A percentile compares a stretch with the other conserved stretches of the same genome.
Conservation (phyloP, 257 asterid genomes). For the Solanum sejunctum region DNA sequence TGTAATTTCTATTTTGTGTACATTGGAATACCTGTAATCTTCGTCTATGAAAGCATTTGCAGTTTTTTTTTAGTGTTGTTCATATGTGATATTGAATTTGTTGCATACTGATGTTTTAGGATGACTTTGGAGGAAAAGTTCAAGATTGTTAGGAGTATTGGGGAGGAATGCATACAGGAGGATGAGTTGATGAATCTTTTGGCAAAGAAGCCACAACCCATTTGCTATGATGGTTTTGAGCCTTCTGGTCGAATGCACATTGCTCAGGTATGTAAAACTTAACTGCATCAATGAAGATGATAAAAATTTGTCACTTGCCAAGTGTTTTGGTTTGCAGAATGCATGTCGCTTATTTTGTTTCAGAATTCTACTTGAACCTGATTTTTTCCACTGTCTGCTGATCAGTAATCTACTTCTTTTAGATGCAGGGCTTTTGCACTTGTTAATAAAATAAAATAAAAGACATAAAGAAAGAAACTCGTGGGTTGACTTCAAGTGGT, state of each 20-base stretch:
- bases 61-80: not conserved
- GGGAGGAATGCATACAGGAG: conserved; percentile 90
- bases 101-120: conserved; percentile 12
- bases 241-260: conserved; percentile 98
- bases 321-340: not conserved
- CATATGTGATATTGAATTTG: not conserved
- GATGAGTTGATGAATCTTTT: conserved; percentile 60
- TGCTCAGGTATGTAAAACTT: conserved; percentile 50
- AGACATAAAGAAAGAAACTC: not conserved
- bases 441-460: not conserved
- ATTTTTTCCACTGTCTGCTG: not conserved
- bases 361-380: not conserved
- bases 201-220: conserved; percentile 51
- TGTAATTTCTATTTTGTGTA: not conserved
- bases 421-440: not conserved
- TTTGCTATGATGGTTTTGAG: conserved; percentile 87
- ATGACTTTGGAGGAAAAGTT: conserved; percentile 55
- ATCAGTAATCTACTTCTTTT: not conserved
- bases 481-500: not conserved
- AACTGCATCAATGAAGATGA: not conserved
- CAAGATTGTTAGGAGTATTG: conserved; percentile 56
- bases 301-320: not conserved
- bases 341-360: not conserved
- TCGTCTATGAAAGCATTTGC: not conserved
- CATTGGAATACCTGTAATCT: not conserved